Percentiles rank a stretch among this genome's conserved stretches.
phyloP scores from a whole-genome alignment of 2,329 filamentous ascomycete species.

The Colletotrichum horii region DNA sequence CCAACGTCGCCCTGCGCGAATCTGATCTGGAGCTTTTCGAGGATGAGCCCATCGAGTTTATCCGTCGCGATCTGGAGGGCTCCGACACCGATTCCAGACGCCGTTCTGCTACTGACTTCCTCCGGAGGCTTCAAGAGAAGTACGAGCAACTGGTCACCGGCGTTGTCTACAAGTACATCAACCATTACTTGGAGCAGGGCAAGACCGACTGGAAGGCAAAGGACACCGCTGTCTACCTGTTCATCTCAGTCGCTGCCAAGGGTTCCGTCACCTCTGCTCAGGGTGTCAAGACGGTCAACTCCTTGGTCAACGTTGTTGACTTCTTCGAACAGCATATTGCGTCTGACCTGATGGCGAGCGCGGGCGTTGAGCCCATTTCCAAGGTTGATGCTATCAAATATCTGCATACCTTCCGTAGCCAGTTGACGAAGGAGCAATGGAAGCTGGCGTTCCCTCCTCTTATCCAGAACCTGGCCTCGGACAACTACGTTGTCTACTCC shows the following conservation, averaged over 20 bases:
- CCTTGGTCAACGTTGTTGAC: slow-evolving; percentile 85
- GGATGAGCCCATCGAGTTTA: slow-evolving; percentile 98
- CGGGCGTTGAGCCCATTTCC: slow-evolving; percentile 78
- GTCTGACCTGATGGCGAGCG: slow-evolving; percentile 77
- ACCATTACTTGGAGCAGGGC: slow-evolving; percentile 82
- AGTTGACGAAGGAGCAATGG: slow-evolving; percentile 92
- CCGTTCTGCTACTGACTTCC: slow-evolving; percentile 92
- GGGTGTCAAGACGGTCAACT: slow-evolving; percentile 89
- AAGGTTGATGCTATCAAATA: slow-evolving; percentile 99
- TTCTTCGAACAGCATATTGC: slow-evolving; percentile 96
- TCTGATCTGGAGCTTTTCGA: slow-evolving; percentile 96
- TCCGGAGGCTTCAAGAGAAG: slow-evolving; percentile 85
- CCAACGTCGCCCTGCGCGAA: slow-evolving; percentile 89
- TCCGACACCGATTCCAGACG: slow-evolving; percentile 94
- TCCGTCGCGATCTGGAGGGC: slow-evolving; percentile 91
- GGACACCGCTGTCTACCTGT: slow-evolving; percentile 97
- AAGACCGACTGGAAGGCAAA: slow-evolving; percentile 94
- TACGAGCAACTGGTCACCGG: slow-evolving; percentile 86
- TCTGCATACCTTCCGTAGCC: slow-evolving; percentile 94
- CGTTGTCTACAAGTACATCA: slow-evolving; percentile 87
- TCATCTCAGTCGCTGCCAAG: slow-evolving; percentile 92
- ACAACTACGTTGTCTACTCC: slow-evolving; percentile 96
- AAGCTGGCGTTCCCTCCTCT: slow-evolving; percentile 86
- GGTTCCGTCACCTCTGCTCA: slow-evolving; percentile 85
- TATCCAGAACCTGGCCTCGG: slow-evolving; percentile 87